Conservation (phyloP, 2,329 filamentous ascomycete species). For the Verticillium tricorpus region DNA sequence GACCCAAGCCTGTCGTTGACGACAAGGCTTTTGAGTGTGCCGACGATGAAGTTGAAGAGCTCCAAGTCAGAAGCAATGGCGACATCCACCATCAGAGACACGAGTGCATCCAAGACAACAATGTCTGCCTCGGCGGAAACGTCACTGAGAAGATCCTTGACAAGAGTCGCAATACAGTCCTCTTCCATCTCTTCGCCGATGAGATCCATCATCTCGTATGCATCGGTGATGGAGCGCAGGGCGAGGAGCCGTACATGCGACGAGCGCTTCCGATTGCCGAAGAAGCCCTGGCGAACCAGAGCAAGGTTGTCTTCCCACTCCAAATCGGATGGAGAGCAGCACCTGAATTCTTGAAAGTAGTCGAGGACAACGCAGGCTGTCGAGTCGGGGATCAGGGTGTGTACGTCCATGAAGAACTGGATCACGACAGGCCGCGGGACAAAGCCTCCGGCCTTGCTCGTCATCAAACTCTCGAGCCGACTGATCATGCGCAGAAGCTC, state of each 20-base stretch:
- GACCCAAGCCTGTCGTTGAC: constrained; percentile 42
- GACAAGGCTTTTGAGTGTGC: constrained; percentile 47
- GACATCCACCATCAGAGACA: constrained; percentile 61
- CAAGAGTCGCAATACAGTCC: constrained; percentile 53
- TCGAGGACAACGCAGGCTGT: constrained; percentile 60
- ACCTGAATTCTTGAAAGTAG: constrained; percentile 64
- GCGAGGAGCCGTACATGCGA: constrained; percentile 59
- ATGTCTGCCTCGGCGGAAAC: constrained; percentile 61
- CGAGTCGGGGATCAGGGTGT: constrained; percentile 58
- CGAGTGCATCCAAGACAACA: constrained; percentile 58
- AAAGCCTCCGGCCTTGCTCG: constrained; percentile 45
- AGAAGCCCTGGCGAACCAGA: constrained; percentile 58
- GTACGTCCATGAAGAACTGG: constrained; percentile 59
- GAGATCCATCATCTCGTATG: constrained; percentile 54
- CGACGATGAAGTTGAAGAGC: constrained; percentile 55
- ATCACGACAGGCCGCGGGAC: constrained; percentile 64
- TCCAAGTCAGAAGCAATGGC: constrained; percentile 53
- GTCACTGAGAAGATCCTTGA: constrained; percentile 56
- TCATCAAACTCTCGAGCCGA: constrained; percentile 45
- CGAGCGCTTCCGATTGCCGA: constrained; percentile 56
- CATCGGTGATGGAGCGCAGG: constrained; percentile 55
- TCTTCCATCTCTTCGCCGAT: constrained; percentile 51
- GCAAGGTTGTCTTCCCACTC: constrained; percentile 63
- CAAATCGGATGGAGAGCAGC: constrained; percentile 66
- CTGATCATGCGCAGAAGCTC: constrained; percentile 41